Conservation (phyloP, 805 yeast genomes). For the Schwanniomyces vanrijiae region DNA sequence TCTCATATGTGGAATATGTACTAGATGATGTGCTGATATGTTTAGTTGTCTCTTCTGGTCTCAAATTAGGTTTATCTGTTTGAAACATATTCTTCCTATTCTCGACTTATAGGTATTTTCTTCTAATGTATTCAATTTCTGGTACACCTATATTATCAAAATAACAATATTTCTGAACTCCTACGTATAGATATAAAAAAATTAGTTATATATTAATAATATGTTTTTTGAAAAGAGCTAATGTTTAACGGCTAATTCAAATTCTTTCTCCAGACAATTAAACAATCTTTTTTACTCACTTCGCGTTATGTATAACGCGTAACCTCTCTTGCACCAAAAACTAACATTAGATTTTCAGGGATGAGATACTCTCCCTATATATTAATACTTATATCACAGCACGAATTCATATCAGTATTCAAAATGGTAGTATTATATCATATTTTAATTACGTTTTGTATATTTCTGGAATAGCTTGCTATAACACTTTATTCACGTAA, state of each 20-base stretch:
- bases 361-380: no score
- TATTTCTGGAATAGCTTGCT: no score
- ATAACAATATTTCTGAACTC: background rate
- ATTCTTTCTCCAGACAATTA: background rate
- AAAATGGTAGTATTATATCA: no score
- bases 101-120: no score
- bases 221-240: no score
- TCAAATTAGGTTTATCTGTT: conserved; percentile 2
- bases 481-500: no score
- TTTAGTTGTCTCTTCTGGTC: conserved; percentile 2
- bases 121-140: no score
- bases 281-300: background rate
- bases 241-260: background rate
- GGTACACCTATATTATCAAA: background rate
- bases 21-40: conserved; percentile 37
- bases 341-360: background rate
- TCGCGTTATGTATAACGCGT: background rate
- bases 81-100: conserved; percentile 3
- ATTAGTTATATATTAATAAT: background rate
- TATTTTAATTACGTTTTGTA: no score
- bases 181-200: background rate
- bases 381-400: no score
- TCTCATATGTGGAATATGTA: conserved; percentile 31
- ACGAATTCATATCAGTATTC: no score
- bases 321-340: background rate